phyloP scores from a whole-genome alignment of 2,329 filamentous ascomycete species.

The Arthroderma sp. region DNA sequence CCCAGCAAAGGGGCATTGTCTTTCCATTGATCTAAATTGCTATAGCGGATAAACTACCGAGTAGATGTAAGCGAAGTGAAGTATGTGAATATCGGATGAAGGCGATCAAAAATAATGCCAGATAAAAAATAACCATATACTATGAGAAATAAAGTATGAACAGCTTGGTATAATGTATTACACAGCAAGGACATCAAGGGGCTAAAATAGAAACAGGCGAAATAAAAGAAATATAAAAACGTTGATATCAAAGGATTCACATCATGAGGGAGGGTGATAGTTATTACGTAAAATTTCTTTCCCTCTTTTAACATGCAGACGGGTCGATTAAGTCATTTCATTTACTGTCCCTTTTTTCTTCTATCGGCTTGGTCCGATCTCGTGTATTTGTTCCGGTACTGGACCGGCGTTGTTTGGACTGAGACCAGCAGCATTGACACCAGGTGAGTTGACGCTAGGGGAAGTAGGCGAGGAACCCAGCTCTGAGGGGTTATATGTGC shows the following conservation, averaged over 20 bases:
- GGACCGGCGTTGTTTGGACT: slow-evolving; percentile 9
- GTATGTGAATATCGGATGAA: no score
- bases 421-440: slow-evolving; percentile 5
- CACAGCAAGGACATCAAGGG: not conserved
- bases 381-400: slow-evolving; percentile 11
- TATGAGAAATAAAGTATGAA: not conserved
- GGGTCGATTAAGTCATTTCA: not conserved
- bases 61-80: no score
- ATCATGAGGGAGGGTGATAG: not conserved
- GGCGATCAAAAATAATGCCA: no score
- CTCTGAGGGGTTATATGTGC: slow-evolving; percentile 1
- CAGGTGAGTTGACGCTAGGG: not conserved
- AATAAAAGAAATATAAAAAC: not conserved
- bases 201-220: not conserved
- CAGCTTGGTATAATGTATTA: not conserved
- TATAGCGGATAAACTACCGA: no score
- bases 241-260: slow-evolving; percentile 1
- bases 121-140: no score
- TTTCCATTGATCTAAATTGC: no score
- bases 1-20: no score
- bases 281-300: not conserved
- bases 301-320: not conserved
- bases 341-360: not conserved
- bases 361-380: slow-evolving; percentile 7
- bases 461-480: slow-evolving; percentile 1